Conservation (phyloP, 495 filamentous ascomycete genomes). For the Parathielavia hyrcaniae region DNA sequence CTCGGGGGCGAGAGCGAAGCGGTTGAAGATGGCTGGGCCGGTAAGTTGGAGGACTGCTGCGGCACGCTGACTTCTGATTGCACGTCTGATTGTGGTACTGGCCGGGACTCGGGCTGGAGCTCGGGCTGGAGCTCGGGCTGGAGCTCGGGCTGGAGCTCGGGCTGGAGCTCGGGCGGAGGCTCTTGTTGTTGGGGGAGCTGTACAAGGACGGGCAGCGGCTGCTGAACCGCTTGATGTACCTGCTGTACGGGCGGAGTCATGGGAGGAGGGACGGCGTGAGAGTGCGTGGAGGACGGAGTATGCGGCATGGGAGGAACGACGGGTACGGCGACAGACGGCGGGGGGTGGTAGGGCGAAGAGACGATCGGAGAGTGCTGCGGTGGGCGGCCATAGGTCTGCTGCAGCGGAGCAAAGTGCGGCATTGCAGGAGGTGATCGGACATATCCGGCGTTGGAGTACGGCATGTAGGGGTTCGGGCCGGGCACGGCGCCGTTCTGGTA, state of each 20-base stretch:
- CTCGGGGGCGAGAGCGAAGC: constrained; percentile 9
- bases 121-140: not conserved
- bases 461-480: constrained; percentile 31
- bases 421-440: constrained; percentile 36
- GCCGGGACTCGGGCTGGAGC: not conserved
- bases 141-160: constrained; percentile 7
- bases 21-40: constrained; percentile 8
- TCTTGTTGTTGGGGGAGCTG: constrained; percentile 3
- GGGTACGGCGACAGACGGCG: constrained; percentile 33
- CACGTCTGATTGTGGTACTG: constrained; percentile 9
- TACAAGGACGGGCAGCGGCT: not conserved
- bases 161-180: constrained; percentile 6
- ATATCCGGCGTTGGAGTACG: constrained; percentile 35
- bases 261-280: constrained; percentile 36
- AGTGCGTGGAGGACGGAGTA: constrained; percentile 39
- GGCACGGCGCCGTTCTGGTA: constrained; percentile 39
- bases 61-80: constrained; percentile 10
- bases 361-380: constrained; percentile 41
- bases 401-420: constrained; percentile 42
- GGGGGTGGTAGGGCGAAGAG: constrained; percentile 35
- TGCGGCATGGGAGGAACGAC: constrained; percentile 32
- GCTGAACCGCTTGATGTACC: constrained; percentile 8
- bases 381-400: constrained; percentile 37
- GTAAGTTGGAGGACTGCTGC: constrained; percentile 1
- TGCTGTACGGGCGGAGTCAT: constrained; percentile 35